These are phyloP conservation scores for Penicillium pancosmium DNA, from an alignment of 495 filamentous ascomycete species.

Conservation along the genomic window DNA sequence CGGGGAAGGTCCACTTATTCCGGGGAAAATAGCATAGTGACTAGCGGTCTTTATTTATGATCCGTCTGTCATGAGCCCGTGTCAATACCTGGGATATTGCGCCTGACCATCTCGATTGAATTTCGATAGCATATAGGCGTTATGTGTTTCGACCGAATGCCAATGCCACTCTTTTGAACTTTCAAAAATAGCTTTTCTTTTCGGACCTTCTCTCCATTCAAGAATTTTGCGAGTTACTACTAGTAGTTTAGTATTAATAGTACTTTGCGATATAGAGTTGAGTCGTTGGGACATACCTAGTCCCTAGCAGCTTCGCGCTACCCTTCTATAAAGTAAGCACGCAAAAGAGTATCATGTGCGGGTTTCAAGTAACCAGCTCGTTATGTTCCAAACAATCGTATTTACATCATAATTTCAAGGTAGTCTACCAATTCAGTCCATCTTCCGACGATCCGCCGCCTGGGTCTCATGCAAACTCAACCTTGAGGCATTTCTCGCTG, in stretches of 20 bases:
- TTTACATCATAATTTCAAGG: background rate
- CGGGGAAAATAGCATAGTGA: background rate
- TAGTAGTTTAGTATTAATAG: too few relatives aligned
- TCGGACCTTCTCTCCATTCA: too few relatives aligned
- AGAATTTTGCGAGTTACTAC: too few relatives aligned
- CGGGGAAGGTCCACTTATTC: slow-evolving; percentile 12
- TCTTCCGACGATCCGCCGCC: slow-evolving; percentile 21
- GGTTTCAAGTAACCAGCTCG: background rate
- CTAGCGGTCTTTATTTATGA: background rate
- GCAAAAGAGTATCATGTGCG: background rate
- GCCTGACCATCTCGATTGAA: too few relatives aligned
- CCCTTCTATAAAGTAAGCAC: background rate
- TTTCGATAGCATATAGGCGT: too few relatives aligned
- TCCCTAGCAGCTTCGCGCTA: background rate
- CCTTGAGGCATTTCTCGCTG: background rate
- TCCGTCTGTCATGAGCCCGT: slow-evolving; percentile 1
- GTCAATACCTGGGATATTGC: background rate
- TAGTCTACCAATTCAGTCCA: slow-evolving; percentile 11
- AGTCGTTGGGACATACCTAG: too few relatives aligned
- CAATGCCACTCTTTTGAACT: too few relatives aligned
- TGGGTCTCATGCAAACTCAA: slow-evolving; percentile 28
- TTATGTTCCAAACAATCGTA: background rate
- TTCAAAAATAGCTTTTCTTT: too few relatives aligned
- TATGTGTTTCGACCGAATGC: too few relatives aligned
- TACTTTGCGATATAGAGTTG: too few relatives aligned